Evolutionary conservation across 805 yeast genomes (phyloP).

Genomic region (Helenozyma rhizophorensis): DNA sequence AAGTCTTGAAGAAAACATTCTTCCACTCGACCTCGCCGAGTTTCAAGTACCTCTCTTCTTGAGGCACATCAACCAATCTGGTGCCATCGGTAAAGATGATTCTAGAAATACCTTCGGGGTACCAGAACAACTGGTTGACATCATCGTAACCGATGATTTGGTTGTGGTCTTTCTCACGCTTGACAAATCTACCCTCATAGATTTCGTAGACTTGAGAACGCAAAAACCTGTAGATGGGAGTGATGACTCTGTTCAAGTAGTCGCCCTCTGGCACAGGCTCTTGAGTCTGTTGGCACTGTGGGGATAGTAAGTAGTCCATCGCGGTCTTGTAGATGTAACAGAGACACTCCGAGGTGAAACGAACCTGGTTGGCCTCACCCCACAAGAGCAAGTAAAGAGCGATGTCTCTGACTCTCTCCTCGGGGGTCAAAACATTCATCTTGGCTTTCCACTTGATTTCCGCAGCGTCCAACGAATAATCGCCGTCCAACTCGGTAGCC

Average conservation of each 20-base stretch:
- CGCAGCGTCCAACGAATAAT: conserved; percentile 75
- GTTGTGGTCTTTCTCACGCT: conserved; percentile 83
- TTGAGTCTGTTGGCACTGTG: conserved; percentile 82
- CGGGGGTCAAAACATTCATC: conserved; percentile 68
- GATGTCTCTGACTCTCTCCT: conserved; percentile 75
- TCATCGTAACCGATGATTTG: conserved; percentile 91
- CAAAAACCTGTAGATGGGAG: conserved; percentile 80
- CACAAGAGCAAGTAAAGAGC: conserved; percentile 72
- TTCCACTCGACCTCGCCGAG: conserved; percentile 93
- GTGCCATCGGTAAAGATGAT: conserved; percentile 90
- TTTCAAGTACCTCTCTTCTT: conserved; percentile 82
- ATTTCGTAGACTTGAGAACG: conserved; percentile 81
- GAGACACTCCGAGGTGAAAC: conserved; percentile 78
- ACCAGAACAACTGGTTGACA: conserved; percentile 98
- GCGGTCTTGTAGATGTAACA: conserved; percentile 97
- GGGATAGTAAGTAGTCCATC: conserved; percentile 80
- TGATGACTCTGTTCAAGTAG: conserved; percentile 83
- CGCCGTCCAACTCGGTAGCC: conserved; percentile 73
- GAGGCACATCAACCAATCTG: conserved; percentile 83
- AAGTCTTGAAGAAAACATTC: conserved; percentile 80
- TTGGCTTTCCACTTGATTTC: conserved; percentile 85
- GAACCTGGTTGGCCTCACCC: conserved; percentile 93
- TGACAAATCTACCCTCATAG: conserved; percentile 74
- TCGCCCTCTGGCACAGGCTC: conserved; percentile 89
- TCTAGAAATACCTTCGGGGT: conserved; percentile 96